Base-by-base conservation (phyloP, 2,329 filamentous ascomycete species). In the Blastomyces silverae region DNA sequence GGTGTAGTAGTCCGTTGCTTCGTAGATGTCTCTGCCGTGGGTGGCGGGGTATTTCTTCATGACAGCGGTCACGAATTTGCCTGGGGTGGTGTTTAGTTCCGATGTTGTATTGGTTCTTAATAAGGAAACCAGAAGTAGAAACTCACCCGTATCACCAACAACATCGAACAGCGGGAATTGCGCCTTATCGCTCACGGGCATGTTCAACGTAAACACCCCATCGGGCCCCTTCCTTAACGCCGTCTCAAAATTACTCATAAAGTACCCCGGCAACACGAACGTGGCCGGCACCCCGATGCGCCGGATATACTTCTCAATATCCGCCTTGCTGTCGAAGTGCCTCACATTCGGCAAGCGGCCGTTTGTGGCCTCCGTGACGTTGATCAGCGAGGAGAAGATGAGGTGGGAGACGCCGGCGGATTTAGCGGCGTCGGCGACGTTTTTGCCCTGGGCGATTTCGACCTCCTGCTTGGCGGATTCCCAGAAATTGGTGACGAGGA, bases 61-160 rank as follows among this genome's bases (percentile, higher is more conserved):
- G 4, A 70, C 70, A 0, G 71, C 73, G 2, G 70, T 72, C 46
- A 76, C 75, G 61, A 72, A 76, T 64, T 67, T 67, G 10, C 67
- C 64, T 62, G 64, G 76, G 2, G 5, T 11, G 15, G 22, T 60
- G 57, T 28, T 60, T 42, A 60, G 39, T 60, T 44, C 22, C 20
- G 11, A 46, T n/a, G 28, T 8, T n/a, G 10, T 34, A 20, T 20
- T 6, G n/a, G 1, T 25, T 52, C 11, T 52, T 22, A 4, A 13
- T 25, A 39, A 8, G 37, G 10, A 13, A 39, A 13, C 8, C 2
- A 39, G 37, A 46, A 20, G 44, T 46, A 39, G 2, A 67, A 64
- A 81, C 60, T 78, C 78, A 10, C 82, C 82, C 0, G 77, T 79
- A 64, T 84, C 81, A 64, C 84, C 81, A 0, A 69, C 70, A 0